Conservation (phyloP, 2,329 filamentous ascomycete species). For the Teratosphaeria viscida region DNA sequence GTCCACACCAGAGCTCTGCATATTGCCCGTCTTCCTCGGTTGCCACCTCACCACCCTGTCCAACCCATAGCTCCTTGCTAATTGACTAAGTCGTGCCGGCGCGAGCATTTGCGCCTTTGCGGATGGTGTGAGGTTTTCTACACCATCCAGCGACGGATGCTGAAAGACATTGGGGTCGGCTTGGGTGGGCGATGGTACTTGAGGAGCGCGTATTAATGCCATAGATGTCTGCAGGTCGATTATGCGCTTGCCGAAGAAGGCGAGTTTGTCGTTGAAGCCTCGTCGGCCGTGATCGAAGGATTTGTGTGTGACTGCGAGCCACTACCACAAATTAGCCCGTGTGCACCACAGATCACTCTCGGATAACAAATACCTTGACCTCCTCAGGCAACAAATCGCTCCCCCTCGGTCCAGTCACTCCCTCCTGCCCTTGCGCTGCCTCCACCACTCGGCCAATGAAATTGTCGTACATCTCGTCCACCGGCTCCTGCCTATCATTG, state of each 20-base stretch:
- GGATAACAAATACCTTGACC: conserved; percentile 47
- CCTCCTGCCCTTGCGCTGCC: conserved; percentile 4
- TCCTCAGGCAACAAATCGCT: conserved; percentile 78
- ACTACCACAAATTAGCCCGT: conserved; percentile 31
- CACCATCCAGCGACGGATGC: conserved; percentile 59
- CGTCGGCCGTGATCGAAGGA: conserved; percentile 91
- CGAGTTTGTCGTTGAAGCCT: conserved; percentile 87
- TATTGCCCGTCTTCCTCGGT: conserved; percentile 62
- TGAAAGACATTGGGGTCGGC: conserved; percentile 37
- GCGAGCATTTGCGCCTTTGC: conserved; percentile 53
- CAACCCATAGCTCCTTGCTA: conserved; percentile 64
- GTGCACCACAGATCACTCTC: too few relatives aligned
- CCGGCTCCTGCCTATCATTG: conserved; percentile 61
- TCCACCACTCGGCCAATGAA: conserved; percentile 53
- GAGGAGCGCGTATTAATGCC: conserved; percentile 43
- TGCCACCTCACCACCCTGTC: conserved; percentile 76
- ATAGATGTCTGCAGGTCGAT: conserved; percentile 56
- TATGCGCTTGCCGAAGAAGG: conserved; percentile 65
- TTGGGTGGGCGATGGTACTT: conserved; percentile 4
- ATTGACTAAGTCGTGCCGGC: conserved; percentile 52
- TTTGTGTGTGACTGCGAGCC: conserved; percentile 95
- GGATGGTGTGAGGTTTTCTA: conserved; percentile 57
- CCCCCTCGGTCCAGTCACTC: conserved; percentile 28
- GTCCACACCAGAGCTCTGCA: conserved; percentile 62
- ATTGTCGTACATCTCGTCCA: conserved; percentile 68